phyloP scores from a whole-genome alignment of 2,329 filamentous ascomycete genomes.

The Fusarium coffeatum region DNA sequence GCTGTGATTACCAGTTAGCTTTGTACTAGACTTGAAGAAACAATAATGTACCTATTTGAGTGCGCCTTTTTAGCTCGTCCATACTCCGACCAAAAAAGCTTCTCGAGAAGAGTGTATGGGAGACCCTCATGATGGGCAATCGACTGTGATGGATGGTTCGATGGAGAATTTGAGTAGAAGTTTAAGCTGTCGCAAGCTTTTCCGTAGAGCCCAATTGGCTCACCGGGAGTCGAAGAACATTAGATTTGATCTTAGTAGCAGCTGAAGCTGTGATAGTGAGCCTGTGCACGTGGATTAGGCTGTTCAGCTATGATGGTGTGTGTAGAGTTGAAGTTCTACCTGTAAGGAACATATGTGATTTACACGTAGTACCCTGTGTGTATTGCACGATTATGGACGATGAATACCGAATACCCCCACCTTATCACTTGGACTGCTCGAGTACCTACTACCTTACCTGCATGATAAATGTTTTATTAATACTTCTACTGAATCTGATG shows the following conservation, averaged over 20 bases:
- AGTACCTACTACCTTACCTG: neutral
- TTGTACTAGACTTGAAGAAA: fast-evolving
- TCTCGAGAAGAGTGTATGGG: constrained; percentile 58
- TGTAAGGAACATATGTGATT: constrained; percentile 2
- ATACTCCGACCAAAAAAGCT: constrained; percentile 69
- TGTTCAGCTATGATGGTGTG: constrained; percentile 3
- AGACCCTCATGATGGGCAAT: constrained; percentile 59
- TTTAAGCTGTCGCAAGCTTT: constrained; percentile 22
- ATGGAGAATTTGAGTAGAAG: neutral
- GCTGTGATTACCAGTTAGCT: constrained; percentile 58
- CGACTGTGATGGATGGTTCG: constrained; percentile 5
- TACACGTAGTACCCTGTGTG: constrained; percentile 28
- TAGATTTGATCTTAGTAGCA: neutral
- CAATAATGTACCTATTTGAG: constrained; percentile 61
- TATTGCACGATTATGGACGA: neutral
- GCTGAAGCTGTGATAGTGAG: neutral
- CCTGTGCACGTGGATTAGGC: neutral
- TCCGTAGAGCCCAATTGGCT: constrained; percentile 47
- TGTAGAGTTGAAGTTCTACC: constrained; percentile 11
- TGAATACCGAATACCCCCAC: neutral
- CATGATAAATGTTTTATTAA: neutral
- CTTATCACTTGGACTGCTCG: constrained; percentile 8
- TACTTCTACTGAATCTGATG: neutral
- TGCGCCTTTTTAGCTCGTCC: constrained; percentile 69
- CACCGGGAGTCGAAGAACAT: constrained; percentile 44